A percentile compares a stretch with the other conserved stretches of the same genome.
phyloP scores from a whole-genome alignment of 768 basidiomycete genomes.

The Leccinellum rugosiceps region DNA sequence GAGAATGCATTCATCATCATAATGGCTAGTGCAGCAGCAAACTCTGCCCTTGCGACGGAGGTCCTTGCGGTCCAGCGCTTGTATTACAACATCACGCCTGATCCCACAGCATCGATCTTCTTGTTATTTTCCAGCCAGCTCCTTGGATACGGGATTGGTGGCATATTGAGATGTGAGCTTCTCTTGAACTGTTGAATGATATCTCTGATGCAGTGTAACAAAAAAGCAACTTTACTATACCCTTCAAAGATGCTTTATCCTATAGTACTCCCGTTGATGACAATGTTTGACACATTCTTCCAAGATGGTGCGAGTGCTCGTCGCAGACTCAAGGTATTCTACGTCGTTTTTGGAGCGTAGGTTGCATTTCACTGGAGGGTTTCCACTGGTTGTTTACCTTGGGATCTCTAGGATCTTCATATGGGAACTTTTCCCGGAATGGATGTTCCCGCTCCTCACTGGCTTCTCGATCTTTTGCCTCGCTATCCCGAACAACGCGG shows the following conservation, averaged over 20 bases:
- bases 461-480: constrained; percentile 63
- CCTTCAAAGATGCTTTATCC: constrained; percentile 44
- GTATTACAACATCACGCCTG: constrained; percentile 52
- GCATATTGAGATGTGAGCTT: constrained; percentile 45
- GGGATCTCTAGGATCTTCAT: constrained; percentile 36
- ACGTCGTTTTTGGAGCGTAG: constrained; percentile 27
- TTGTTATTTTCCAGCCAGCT: constrained; percentile 35
- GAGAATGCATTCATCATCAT: constrained; percentile 58
- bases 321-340: constrained; percentile 38
- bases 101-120: constrained; percentile 43
- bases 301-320: constrained; percentile 36
- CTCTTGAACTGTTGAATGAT: background rate
- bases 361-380: constrained; percentile 24
- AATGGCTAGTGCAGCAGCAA: constrained; percentile 54
- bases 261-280: constrained; percentile 22
- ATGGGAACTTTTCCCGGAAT: constrained; percentile 27
- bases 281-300: constrained; percentile 38
- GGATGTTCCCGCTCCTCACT: constrained; percentile 56
- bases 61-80: constrained; percentile 52
- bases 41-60: constrained; percentile 51
- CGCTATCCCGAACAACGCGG: constrained; percentile 45
- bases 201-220: constrained; percentile 2
- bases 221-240: constrained; percentile 37
- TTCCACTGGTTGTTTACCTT: background rate
- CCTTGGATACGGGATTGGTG: constrained; percentile 53